Percentiles rank a stretch among this genome's conserved stretches.
Evolutionary conservation across 176 grass and related monocot species (phyloP).

Genomic region (Triticum dicoccoides): DNA sequence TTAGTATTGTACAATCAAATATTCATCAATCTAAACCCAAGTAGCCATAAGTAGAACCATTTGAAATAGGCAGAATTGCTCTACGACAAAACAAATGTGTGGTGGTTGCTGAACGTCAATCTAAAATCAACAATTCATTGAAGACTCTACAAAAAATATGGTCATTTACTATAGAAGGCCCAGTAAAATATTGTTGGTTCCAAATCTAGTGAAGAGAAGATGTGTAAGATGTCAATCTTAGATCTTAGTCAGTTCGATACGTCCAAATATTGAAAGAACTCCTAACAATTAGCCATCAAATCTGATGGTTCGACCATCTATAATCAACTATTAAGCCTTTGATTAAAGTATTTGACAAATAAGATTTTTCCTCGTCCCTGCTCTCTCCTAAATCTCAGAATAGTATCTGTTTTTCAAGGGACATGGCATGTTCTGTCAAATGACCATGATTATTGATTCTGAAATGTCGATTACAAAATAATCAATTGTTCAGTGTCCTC

Average conservation of each 20-base stretch:
- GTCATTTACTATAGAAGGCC: not conserved
- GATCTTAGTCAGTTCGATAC: too few species aligned
- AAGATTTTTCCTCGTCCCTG: not conserved
- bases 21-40: conserved; percentile 23
- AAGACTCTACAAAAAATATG: not conserved
- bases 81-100: not conserved
- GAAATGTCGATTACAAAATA: not conserved
- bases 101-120: not conserved
- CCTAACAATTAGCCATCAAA: not conserved
- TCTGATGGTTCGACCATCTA: not conserved
- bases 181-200: not conserved
- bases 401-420: not conserved
- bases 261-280: not conserved
- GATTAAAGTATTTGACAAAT: not conserved
- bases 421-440: not conserved
- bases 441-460: not conserved
- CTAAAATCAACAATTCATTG: not conserved
- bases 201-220: not conserved
- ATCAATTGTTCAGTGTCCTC: not conserved
- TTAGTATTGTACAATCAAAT: conserved; percentile 24
- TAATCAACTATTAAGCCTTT: not conserved
- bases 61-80: not conserved
- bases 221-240: not conserved
- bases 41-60: not conserved
- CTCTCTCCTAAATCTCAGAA: not conserved